Evolutionary conservation across 495 filamentous ascomycete species (phyloP).

Genomic region (Parathielavia hyrcaniae): DNA sequence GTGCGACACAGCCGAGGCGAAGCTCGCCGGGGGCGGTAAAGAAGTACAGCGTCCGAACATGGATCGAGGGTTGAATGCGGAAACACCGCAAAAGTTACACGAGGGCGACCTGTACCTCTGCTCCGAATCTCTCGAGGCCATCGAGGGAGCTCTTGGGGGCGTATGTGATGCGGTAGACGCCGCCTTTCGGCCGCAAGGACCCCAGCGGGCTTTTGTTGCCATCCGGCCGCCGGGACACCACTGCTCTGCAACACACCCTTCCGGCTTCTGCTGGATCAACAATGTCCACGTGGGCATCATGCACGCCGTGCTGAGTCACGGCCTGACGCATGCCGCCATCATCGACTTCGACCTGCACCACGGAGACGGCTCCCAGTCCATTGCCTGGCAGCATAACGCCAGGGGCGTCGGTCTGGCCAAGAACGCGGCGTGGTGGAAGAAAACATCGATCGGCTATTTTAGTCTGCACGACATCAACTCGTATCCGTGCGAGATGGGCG

Average conservation of each 20-base stretch:
- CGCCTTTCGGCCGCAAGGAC: constrained; percentile 58
- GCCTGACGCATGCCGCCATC: constrained; percentile 88
- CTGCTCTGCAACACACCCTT: constrained; percentile 79
- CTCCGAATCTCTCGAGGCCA: constrained; percentile 72
- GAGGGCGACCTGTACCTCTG: constrained; percentile 87
- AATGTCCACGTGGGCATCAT: constrained; percentile 97
- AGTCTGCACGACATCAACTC: constrained; percentile 97
- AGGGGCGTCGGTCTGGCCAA: constrained; percentile 51
- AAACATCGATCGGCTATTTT: constrained; percentile 86
- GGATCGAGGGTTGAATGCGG: constrained; percentile 42
- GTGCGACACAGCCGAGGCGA: constrained; percentile 71
- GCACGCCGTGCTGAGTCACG: constrained; percentile 73
- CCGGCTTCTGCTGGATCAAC: constrained; percentile 97
- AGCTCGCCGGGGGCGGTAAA: constrained; percentile 63
- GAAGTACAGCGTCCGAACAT: constrained; percentile 61
- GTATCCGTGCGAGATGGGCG: constrained; percentile 86
- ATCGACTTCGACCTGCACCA: constrained; percentile 97
- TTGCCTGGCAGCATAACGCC: constrained; percentile 80
- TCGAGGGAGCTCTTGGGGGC: constrained; percentile 82
- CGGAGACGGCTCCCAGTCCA: constrained; percentile 89
- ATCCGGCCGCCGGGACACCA: constrained; percentile 90
- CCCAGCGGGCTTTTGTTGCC: constrained; percentile 69
- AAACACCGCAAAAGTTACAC: constrained; percentile 54
- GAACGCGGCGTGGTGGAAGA: constrained; percentile 64
- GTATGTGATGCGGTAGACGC: constrained; percentile 87